Conservation (phyloP, 352 stramenopile genomes). For the Blastocystis hominis region DNA sequence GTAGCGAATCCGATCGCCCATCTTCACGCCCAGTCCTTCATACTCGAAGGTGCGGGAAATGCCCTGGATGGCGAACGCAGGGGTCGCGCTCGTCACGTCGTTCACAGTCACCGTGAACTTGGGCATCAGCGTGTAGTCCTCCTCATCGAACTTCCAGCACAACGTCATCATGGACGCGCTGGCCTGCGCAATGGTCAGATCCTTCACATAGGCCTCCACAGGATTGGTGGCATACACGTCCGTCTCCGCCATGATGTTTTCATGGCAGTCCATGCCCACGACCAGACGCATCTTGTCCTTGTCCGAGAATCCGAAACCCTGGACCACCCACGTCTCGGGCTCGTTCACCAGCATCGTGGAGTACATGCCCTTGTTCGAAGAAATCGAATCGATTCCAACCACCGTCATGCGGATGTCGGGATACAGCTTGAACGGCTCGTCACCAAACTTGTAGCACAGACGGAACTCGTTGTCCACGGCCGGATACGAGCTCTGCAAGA, state of each 20-base stretch:
- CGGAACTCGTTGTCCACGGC: slow-evolving; percentile 47
- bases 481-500: slow-evolving; percentile 46
- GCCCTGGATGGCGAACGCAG: not conserved
- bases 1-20: slow-evolving; percentile 48
- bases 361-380: slow-evolving; percentile 49
- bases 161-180: not conserved
- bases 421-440: slow-evolving; percentile 56
- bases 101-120: slow-evolving; percentile 50
- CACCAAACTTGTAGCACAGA: slow-evolving; percentile 56
- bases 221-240: not conserved
- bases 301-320: slow-evolving; percentile 43
- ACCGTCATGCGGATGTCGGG: slow-evolving; percentile 42
- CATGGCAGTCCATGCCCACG: not conserved
- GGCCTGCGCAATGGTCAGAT: slow-evolving; percentile 1
- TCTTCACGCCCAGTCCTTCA: not conserved
- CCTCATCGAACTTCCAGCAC: slow-evolving; percentile 54
- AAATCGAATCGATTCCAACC: slow-evolving; percentile 49
- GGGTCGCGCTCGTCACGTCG: not conserved
- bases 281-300: slow-evolving; percentile 27
- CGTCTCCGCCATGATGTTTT: not conserved
- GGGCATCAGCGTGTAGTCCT: slow-evolving; percentile 37
- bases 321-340: slow-evolving; percentile 27
- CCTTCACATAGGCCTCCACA: slow-evolving; percentile 49
- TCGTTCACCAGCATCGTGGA: slow-evolving; percentile 22
- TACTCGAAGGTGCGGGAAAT: not conserved